Conservation (phyloP, 78 protist genomes). For the Planoprotostelium fungivorum region DNA sequence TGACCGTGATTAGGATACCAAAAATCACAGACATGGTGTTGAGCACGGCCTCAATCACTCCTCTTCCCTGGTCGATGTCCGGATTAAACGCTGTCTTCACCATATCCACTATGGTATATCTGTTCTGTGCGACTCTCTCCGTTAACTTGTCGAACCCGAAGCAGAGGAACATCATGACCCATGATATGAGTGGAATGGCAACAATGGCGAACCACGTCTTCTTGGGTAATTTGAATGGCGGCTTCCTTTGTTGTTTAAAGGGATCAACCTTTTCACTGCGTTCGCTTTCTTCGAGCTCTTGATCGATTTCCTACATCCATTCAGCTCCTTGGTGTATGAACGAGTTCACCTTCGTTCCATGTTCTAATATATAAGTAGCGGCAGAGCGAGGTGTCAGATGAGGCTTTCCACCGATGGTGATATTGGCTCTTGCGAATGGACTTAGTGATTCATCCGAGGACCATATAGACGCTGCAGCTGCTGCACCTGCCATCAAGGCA, state of each 20-base stretch:
- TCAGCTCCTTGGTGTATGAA: not conserved
- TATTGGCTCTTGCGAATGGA: too few species aligned
- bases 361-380: not conserved
- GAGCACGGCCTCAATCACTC: not conserved
- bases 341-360: not conserved
- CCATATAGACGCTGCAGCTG: too few species aligned
- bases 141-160: not conserved
- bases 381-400: not conserved
- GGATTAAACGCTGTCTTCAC: not conserved
- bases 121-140: not conserved
- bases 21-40: conserved; percentile 6
- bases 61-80: not conserved
- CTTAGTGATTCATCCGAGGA: too few species aligned
- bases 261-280: not conserved
- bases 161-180: not conserved
- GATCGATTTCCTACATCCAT: not conserved
- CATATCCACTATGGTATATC: not conserved
- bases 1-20: not conserved
- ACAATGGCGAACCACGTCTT: not conserved
- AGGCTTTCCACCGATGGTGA: too few species aligned
- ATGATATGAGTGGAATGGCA: not conserved
- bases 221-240: not conserved
- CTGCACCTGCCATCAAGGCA: too few species aligned
- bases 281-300: not conserved
- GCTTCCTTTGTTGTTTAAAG: not conserved